phyloP scores from a whole-genome alignment of 2,329 filamentous ascomycete genomes.

The Neospermospora avenae region DNA sequence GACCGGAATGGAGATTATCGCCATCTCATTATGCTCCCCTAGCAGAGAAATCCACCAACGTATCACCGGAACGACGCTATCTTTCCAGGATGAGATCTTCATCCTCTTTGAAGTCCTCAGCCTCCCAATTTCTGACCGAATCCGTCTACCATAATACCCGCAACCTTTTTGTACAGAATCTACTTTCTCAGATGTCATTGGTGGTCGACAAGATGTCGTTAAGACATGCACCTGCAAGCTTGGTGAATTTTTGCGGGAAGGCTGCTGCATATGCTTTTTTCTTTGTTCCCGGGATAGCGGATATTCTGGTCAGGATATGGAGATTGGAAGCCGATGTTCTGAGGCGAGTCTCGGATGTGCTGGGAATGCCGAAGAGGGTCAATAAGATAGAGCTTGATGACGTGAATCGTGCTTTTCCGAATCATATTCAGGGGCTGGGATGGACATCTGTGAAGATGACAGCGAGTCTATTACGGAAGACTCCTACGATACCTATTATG shows the following conservation, averaged over 20 bases:
- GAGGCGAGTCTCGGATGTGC: slow-evolving; percentile 58
- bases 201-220: slow-evolving; percentile 73
- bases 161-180: slow-evolving; percentile 66
- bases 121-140: slow-evolving; percentile 65
- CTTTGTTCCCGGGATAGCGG: slow-evolving; percentile 68
- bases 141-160: slow-evolving; percentile 70
- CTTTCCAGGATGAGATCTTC: slow-evolving; percentile 37
- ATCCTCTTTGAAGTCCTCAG: slow-evolving; percentile 52
- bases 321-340: slow-evolving; percentile 56
- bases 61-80: slow-evolving; percentile 30
- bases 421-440: slow-evolving; percentile 54
- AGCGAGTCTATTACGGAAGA: slow-evolving; percentile 51
- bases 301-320: slow-evolving; percentile 66
- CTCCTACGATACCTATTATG: slow-evolving; percentile 53
- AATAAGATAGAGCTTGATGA: slow-evolving; percentile 41
- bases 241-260: slow-evolving; percentile 70
- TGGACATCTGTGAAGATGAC: slow-evolving; percentile 57
- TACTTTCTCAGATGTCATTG: slow-evolving; percentile 66
- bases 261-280: slow-evolving; percentile 72
- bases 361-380: slow-evolving; percentile 53
- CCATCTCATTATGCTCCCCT: slow-evolving; percentile 55
- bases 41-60: slow-evolving; percentile 39
- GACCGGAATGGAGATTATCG: slow-evolving; percentile 64
- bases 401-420: slow-evolving; percentile 37
- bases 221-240: slow-evolving; percentile 50